Base-by-base conservation (phyloP, 352 stramenopile species). In the Achlya hypogyna region DNA sequence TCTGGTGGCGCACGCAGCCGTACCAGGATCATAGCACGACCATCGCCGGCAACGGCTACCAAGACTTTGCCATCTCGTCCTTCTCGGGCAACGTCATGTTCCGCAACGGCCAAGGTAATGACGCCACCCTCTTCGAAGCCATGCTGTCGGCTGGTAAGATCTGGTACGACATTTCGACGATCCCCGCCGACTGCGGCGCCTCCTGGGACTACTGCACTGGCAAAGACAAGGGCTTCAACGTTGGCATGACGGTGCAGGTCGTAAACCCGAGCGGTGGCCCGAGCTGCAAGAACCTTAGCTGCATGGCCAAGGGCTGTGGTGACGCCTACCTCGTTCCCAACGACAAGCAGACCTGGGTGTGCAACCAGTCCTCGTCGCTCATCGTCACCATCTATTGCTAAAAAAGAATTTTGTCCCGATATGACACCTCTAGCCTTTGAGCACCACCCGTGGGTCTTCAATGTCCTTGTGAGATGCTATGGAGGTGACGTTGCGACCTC, bases 301-400 rank as follows among this genome's bases (percentile, higher is more conserved):
- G 80, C 62, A 72, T 81, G 68, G 65, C 59, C 23, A 74, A 86
- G 43, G 77, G 75, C 10, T 90, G 82, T 51, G 23, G 38, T n/a
- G 82, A 88, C 51, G 82, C 74, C 25, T 88, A 90, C 74, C 77
- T 84, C 58, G 86, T 74, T 69, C 82, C 82, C 9, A 78, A 77
- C 53, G 79, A 88, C 59, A 79, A 88, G 14, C 23, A 23, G 22
- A 62, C 53, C 12, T 22, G 23, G 27, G 35, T 49, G 1, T 62
- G 53, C 25, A 16, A 8, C 8, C 5, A 27, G n/a, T 28, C 12
- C 6, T 10, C 38, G 8, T 45, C 53, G 16, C 28, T 47, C 25
- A 45, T 49, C 18, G 16, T 62, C 35, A 47, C 53, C 4, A 28
- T 49, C n/a, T 62, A 32, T n/a, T 62, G 38, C 38, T 45, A 45